Percentiles rank a stretch among this genome's conserved stretches.
Evolutionary conservation across 2,329 filamentous ascomycete species (phyloP).

Genomic region (Thermoascus crustaceus): DNA sequence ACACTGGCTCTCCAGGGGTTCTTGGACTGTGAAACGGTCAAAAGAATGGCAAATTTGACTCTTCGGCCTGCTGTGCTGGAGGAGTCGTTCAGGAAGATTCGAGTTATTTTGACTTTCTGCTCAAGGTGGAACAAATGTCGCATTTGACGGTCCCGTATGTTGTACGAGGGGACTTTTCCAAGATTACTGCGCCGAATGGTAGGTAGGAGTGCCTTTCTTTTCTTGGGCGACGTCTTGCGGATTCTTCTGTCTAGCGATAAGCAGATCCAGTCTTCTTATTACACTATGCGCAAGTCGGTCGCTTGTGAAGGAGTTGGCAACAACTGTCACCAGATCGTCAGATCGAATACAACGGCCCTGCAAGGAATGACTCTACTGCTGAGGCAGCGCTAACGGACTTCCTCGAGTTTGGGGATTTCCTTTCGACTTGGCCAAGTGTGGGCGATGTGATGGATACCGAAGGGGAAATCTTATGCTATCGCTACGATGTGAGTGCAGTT

Average conservation of each 20-base stretch:
- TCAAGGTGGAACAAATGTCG: slow-evolving; percentile 1
- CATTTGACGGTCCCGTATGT: neutral
- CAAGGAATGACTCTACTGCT: slow-evolving; percentile 4
- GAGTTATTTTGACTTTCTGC: neutral
- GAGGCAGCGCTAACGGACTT: slow-evolving; percentile 10
- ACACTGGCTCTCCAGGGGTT: slow-evolving; percentile 6
- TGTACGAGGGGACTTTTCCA: slow-evolving; percentile 3
- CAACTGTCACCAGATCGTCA: slow-evolving; percentile 5
- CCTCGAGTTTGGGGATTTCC: slow-evolving; percentile 13
- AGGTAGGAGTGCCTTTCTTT: too few relatives aligned
- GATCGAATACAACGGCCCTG: slow-evolving; percentile 12
- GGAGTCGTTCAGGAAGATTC: neutral
- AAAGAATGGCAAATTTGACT: neutral
- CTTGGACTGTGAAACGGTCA: neutral
- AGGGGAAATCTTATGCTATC: slow-evolving; percentile 15
- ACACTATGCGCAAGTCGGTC: slow-evolving; percentile 20
- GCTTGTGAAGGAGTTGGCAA: slow-evolving; percentile 22
- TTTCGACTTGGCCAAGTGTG: slow-evolving; percentile 10
- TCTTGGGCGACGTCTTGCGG: neutral
- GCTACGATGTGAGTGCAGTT: too few relatives aligned
- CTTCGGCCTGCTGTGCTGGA: neutral
- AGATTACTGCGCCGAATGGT: slow-evolving; percentile 4
- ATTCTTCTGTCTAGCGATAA: neutral
- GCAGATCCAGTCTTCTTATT: slow-evolving; percentile 23
- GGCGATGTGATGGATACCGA: slow-evolving; percentile 16